These are phyloP conservation scores for Perilla frutescens DNA, from an alignment of 257 asterid species.

Conservation along the genomic window DNA sequence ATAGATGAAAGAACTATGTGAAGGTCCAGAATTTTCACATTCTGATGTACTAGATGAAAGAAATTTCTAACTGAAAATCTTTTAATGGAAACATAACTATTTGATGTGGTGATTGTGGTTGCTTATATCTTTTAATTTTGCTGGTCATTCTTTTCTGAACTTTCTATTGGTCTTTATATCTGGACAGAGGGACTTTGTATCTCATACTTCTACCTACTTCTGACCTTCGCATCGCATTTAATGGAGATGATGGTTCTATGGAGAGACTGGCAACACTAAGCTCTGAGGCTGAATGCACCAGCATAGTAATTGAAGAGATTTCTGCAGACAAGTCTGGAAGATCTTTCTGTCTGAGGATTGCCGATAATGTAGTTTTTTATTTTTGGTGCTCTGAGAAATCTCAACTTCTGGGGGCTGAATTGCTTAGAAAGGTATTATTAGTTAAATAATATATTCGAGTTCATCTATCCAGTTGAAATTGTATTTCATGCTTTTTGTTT, in stretches of 20 bases:
- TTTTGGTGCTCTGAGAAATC: constrained; percentile 86
- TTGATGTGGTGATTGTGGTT: background rate
- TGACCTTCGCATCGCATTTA: constrained; percentile 68
- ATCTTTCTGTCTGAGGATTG: constrained; percentile 58
- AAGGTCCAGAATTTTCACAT: background rate
- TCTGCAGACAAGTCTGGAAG: constrained; percentile 73
- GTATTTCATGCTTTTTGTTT: constrained; percentile 13
- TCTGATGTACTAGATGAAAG: background rate
- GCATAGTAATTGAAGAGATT: constrained; percentile 58
- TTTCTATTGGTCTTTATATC: constrained; percentile 9
- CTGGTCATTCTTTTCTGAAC: constrained; percentile 5
- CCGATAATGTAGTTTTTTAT: constrained; percentile 45
- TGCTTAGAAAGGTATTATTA: constrained; percentile 65
- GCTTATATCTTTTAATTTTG: background rate
- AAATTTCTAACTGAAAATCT: background rate
- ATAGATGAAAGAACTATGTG: background rate
- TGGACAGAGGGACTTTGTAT: constrained; percentile 66
- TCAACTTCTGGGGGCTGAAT: constrained; percentile 66
- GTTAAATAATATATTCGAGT: background rate
- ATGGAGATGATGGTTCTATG: constrained; percentile 75
- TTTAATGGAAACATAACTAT: background rate
- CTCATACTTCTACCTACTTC: constrained; percentile 78
- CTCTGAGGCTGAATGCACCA: constrained; percentile 43
- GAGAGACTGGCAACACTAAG: constrained; percentile 62
- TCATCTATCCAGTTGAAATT: constrained; percentile 6